Conservation (phyloP, 352 stramenopile species). For the Phytopythium aichiense region DNA sequence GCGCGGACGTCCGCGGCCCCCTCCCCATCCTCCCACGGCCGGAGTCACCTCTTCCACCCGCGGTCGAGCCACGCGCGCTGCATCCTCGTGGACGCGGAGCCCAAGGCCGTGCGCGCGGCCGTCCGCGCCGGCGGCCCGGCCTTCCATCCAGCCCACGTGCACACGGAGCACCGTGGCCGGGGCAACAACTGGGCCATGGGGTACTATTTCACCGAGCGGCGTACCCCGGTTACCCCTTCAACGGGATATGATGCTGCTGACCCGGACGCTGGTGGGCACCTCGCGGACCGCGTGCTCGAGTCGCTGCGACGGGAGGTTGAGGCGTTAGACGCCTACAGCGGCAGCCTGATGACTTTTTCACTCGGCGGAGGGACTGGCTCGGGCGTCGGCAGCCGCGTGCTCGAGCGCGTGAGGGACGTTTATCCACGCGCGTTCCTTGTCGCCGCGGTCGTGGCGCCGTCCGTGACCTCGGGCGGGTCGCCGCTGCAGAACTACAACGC, state of each 20-base stretch:
- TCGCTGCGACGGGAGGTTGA: slow-evolving; percentile 73
- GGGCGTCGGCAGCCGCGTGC: slow-evolving; percentile 71
- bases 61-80: slow-evolving; percentile 39
- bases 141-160: slow-evolving; percentile 40
- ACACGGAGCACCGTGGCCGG: slow-evolving; percentile 65
- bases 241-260: not conserved
- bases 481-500: slow-evolving; percentile 88
- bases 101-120: slow-evolving; percentile 50
- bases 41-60: slow-evolving; percentile 43
- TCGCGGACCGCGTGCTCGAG: slow-evolving; percentile 51
- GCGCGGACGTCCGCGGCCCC: not conserved
- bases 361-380: slow-evolving; percentile 79
- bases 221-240: not conserved
- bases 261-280: not conserved
- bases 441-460: slow-evolving; percentile 68
- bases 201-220: slow-evolving; percentile 42
- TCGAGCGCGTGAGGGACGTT: slow-evolving; percentile 77
- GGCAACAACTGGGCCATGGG: slow-evolving; percentile 91
- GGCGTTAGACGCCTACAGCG: slow-evolving; percentile 57
- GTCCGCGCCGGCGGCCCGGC: not conserved
- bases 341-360: slow-evolving; percentile 75
- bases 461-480: slow-evolving; percentile 51
- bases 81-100: slow-evolving; percentile 78
- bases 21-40: not conserved
- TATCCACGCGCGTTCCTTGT: slow-evolving; percentile 73